These are phyloP conservation scores for Entoloma clypeatum DNA, from an alignment of 1,284 basidiomycete genomes.

Conservation along the genomic window DNA sequence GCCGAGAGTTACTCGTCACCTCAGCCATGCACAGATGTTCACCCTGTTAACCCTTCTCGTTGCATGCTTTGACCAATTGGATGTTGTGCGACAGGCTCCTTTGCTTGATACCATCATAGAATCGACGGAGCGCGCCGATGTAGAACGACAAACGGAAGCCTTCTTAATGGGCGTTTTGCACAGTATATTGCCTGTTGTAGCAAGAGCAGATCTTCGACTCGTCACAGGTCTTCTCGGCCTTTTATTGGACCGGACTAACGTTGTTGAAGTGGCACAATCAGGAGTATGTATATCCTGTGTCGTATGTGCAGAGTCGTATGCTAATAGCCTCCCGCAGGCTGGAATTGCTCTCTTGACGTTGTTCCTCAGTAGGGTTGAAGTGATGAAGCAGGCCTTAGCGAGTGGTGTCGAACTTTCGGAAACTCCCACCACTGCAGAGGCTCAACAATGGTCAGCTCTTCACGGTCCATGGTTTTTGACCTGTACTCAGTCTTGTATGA, in stretches of 20 bases:
- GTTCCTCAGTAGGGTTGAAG: constrained; percentile 88
- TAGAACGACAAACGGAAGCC: constrained; percentile 84
- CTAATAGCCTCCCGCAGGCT: constrained; percentile 48
- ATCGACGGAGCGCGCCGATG: constrained; percentile 61
- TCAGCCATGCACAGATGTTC: constrained; percentile 77
- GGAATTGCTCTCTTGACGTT: constrained; percentile 91
- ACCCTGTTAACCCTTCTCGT: constrained; percentile 90
- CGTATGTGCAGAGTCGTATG: not conserved
- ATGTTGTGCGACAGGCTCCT: constrained; percentile 78
- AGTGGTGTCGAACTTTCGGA: constrained; percentile 50
- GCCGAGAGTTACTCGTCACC: constrained; percentile 85
- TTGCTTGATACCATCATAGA: constrained; percentile 69
- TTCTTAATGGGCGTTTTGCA: constrained; percentile 88
- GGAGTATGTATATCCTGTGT: constrained; percentile 49
- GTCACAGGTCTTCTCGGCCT: constrained; percentile 87
- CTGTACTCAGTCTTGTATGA: constrained; percentile 13
- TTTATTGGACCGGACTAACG: constrained; percentile 79
- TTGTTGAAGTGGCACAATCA: constrained; percentile 68
- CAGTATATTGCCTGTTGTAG: constrained; percentile 80
- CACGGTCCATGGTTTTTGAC: not conserved
- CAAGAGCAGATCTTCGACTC: constrained; percentile 73
- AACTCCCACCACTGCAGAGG: constrained; percentile 65
- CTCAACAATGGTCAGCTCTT: constrained; percentile 74
- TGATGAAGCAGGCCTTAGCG: constrained; percentile 73
- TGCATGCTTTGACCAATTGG: constrained; percentile 91